Conservation (phyloP, 225 moss, liverwort and hornwort species). For the Asterella californica region DNA sequence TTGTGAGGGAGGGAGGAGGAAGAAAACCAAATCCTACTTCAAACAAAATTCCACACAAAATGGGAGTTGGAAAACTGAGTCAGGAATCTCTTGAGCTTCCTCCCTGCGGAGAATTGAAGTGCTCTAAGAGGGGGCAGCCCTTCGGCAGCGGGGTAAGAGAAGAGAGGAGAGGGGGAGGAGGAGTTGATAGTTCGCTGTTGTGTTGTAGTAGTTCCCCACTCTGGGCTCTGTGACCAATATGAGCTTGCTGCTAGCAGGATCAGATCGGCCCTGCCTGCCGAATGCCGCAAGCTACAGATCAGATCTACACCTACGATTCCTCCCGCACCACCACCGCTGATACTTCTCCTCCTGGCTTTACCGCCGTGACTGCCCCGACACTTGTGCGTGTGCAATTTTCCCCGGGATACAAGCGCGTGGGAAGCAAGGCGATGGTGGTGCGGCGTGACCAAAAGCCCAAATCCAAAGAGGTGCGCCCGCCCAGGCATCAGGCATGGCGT, state of each 20-base stretch:
- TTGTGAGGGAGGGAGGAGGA: background rate
- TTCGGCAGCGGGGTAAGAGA: background rate
- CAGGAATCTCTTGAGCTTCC: constrained; percentile 25
- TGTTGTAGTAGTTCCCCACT: background rate
- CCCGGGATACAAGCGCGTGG: constrained; percentile 8
- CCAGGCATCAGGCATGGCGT: background rate
- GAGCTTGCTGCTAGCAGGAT: background rate
- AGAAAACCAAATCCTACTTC: constrained; percentile 1
- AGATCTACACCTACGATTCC: constrained; percentile 5
- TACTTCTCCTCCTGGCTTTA: background rate
- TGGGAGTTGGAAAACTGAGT: constrained; percentile 7
- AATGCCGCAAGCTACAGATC: background rate
- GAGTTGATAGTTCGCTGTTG: constrained; percentile 3
- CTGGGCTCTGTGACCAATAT: background rate
- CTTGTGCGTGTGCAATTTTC: background rate
- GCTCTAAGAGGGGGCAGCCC: constrained; percentile 16
- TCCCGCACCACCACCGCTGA: background rate
- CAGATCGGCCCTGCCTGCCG: background rate
- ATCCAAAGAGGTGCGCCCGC: background rate
- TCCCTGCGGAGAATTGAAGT: constrained; percentile 25
- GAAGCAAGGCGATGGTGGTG: background rate
- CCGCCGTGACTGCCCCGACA: background rate
- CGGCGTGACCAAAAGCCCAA: background rate
- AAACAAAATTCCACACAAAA: constrained; percentile 23
- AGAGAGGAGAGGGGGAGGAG: background rate